Percentiles rank a stretch among this genome's conserved stretches.
phyloP scores from a whole-genome alignment of 164 flowering plant species.

The Chloranthus sessilifolius region DNA sequence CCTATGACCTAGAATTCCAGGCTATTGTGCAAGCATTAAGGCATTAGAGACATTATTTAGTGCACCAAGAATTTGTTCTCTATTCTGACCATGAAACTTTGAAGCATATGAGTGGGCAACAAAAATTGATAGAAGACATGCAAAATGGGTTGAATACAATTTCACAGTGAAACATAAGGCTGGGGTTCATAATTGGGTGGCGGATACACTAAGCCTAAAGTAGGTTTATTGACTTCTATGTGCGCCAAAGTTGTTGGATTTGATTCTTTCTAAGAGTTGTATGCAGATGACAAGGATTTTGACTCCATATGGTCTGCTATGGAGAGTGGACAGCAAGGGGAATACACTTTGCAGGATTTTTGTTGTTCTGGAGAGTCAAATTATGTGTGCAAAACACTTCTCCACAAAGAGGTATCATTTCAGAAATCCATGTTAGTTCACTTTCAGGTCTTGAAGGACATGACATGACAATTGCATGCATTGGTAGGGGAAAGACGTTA shows the following conservation, averaged over 20 bases:
- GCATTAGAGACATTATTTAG: background rate
- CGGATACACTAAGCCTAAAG: background rate
- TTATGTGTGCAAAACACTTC: background rate
- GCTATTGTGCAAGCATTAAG: background rate
- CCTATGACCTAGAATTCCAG: slow-evolving; percentile 2
- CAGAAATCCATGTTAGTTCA: background rate
- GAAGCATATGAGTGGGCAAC: background rate
- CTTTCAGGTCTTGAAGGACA: background rate
- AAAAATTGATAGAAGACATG: background rate
- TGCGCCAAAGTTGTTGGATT: background rate
- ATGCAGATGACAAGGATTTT: background rate
- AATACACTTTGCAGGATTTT: too few relatives aligned
- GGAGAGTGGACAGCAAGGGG: too few relatives aligned
- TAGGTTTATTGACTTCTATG: background rate
- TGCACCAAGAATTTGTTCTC: background rate
- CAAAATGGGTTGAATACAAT: background rate
- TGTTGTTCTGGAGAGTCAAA: too few relatives aligned
- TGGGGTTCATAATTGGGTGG: too few relatives aligned
- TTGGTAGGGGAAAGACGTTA: background rate
- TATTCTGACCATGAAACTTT: background rate
- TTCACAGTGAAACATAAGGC: background rate
- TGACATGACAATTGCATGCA: background rate
- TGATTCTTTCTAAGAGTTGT: background rate
- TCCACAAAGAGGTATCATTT: background rate
- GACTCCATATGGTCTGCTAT: background rate